Conservation (phyloP, 768 basidiomycete genomes). For the Lactarius tabidus region DNA sequence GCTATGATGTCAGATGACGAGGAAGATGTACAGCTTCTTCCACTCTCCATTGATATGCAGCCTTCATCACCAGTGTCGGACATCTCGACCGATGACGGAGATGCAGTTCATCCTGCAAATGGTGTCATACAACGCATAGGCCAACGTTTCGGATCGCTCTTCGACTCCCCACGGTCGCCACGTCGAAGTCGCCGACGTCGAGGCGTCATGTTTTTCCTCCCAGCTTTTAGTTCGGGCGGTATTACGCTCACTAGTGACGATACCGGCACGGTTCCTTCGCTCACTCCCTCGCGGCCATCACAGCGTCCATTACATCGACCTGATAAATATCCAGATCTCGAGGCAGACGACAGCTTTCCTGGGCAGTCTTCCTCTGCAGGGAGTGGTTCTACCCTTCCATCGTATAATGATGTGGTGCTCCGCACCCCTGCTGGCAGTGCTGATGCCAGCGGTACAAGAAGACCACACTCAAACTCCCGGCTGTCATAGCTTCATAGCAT, state of each 20-base stretch:
- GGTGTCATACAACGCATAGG: slow-evolving; percentile 51
- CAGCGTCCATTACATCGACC: slow-evolving; percentile 18
- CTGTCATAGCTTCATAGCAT: slow-evolving; percentile 16
- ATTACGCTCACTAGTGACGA: slow-evolving; percentile 29
- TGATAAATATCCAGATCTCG: slow-evolving; percentile 16
- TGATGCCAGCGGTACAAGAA: slow-evolving; percentile 19
- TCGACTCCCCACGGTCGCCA: slow-evolving; percentile 29
- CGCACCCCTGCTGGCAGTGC: slow-evolving; percentile 7
- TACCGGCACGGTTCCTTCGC: background rate
- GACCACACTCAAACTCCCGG: slow-evolving; percentile 18
- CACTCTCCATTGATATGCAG: slow-evolving; percentile 57
- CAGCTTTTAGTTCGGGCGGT: slow-evolving; percentile 50
- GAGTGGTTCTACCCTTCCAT: slow-evolving; percentile 8
- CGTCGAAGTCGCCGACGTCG: slow-evolving; percentile 37
- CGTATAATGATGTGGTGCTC: slow-evolving; percentile 20
- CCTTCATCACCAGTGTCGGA: slow-evolving; percentile 51
- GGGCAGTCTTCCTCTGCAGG: slow-evolving; percentile 6
- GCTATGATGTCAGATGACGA: slow-evolving; percentile 6
- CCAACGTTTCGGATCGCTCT: slow-evolving; percentile 49
- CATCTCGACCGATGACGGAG: slow-evolving; percentile 40
- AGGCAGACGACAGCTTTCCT: background rate
- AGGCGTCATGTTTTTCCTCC: slow-evolving; percentile 72
- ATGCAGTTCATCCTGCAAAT: slow-evolving; percentile 42
- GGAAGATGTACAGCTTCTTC: slow-evolving; percentile 49
- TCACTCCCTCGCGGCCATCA: slow-evolving; percentile 9